Evolutionary conservation across 2,329 filamentous ascomycete genomes (phyloP), one percentile per base, ranked within the genome.

Genomic region (Cryphonectria carpinicola): DNA sequence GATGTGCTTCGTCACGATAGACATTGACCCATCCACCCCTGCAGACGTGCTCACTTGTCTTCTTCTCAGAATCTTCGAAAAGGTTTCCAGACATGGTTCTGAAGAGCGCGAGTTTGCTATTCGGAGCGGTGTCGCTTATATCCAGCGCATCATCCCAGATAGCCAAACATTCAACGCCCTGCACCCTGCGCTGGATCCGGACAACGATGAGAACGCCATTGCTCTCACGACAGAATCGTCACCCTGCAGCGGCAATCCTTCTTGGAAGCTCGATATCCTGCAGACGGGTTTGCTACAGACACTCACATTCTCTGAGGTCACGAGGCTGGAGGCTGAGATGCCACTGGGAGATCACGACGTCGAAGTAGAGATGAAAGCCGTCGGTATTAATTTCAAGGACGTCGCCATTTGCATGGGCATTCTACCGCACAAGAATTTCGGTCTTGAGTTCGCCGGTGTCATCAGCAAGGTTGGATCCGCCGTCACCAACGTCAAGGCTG

Each of bases 401-500:
- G 63, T 68, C 43, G 66, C 66, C 43, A 68, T 68, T 43, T 58
- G 58, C 19, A 61, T 64, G 8, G 66, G 66, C 1, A 35, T 68
- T 0, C 61, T 68, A n/a, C 66, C 61, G 10, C 58, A 68, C 58
- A 63, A 68, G n/a, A 43, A 52, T n/a, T 68, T 68, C 5, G 66
- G 66, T 8, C 58, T 63, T 2, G 66, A 68, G 11, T 68, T 58
- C 17, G 58, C 43, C n/a, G 66, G 66, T 1, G 32, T 68, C 43
- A 49, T 68, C 22, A 68, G 32, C 14, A 49, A 49, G 17, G 58
- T 63, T 4, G 66, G 66, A 22, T 6, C 43, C 10, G 25, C 58
- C 22, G 70, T 75, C 17, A 46, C 46, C 1, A 32, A 73, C n/a
- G 28, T 79, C 22, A 66, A 72, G 25, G 22, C 72, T 0, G 76